Base-by-base conservation (phyloP, 2,329 filamentous ascomycete species). In the Stachybotrys chlorohalonatus region DNA sequence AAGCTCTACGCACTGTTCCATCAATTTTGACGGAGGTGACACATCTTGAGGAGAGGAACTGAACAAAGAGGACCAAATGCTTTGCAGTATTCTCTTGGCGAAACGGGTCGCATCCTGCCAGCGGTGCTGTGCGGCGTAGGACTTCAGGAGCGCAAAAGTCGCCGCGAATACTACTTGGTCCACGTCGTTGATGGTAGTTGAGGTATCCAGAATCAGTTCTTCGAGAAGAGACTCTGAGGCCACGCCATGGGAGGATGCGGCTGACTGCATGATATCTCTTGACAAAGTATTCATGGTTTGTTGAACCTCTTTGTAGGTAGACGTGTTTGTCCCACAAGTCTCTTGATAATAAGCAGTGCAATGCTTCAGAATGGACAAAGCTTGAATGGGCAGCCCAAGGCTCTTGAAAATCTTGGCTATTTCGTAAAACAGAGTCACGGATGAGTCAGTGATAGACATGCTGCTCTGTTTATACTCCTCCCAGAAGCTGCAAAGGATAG, bases 301-400 rank as follows among this genome's bases (percentile, higher is more conserved):
- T 59, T 73, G 70, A 51, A 79, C 69, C 58, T 77, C 70, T 30
- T 68, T 66, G 53, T 73, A 74, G 5, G 61, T 54, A 0, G 66
- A 64, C 6, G 63, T 66, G 46, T 70, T 57, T 1, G 58, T 65
- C 59, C 54, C 64, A 60, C 60, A 72, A 55, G 62, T 74, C 62
- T 63, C 72, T 60, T 66, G 69, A 60, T 66, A 68, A 56, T 67
- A 66, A 53, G 67, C 63, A 11, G 64, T 58, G 53, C 67, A 69
- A 32, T 70, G 68, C 63, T 77, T 76, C 68, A 74, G 77, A 53
- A 79, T 71, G 1, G 70, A 70, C 49, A 80, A 61, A n/a, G 77
- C 74, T 51, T 71, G 66, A 9, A 68, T 66, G 47, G 71, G 70
- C 6, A 75, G 64, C 3, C 73, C 75, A n/a, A 77, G 69, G 1